Evolutionary conservation across 805 yeast genomes (phyloP).

Genomic region (Yarrowia divulgata): DNA sequence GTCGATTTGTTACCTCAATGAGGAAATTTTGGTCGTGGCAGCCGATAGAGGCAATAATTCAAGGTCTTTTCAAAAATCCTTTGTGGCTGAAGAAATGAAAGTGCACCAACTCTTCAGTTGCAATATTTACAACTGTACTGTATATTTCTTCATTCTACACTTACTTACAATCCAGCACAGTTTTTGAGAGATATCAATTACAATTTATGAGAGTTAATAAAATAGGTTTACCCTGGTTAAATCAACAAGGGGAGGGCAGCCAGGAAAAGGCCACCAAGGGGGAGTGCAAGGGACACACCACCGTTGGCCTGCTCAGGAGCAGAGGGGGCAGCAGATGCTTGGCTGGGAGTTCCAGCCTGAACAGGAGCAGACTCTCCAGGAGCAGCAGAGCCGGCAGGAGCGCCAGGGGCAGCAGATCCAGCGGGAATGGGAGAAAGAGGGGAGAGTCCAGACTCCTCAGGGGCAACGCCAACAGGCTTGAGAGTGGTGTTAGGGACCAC

Average conservation of each 20-base stretch:
- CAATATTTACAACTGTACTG: too few species aligned
- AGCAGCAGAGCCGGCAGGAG: slow-evolving; percentile 1
- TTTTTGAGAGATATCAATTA: slow-evolving; percentile 24
- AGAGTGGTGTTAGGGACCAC: slow-evolving; percentile 18
- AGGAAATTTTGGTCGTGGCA: too few species aligned
- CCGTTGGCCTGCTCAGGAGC: slow-evolving; percentile 29
- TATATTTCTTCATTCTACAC: too few species aligned
- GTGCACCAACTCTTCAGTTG: too few species aligned
- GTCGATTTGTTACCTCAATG: too few species aligned
- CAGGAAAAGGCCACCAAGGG: slow-evolving; percentile 25
- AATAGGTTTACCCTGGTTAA: not conserved
- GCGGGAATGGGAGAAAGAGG: too few species aligned
- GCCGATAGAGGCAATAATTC: too few species aligned
- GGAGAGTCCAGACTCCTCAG: slow-evolving; percentile 13
- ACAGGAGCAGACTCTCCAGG: slow-evolving; percentile 3
- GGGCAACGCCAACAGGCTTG: slow-evolving; percentile 22
- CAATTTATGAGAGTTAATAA: slow-evolving; percentile 30
- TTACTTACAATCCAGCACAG: too few species aligned
- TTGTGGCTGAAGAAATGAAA: too few species aligned
- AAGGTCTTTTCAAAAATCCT: too few species aligned
- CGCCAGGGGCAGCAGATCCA: slow-evolving; percentile 14
- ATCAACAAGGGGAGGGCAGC: slow-evolving; percentile 25
- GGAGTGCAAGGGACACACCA: slow-evolving; percentile 9
- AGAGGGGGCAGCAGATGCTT: slow-evolving; percentile 21
- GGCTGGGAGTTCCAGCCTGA: slow-evolving; percentile 17